A percentile compares a stretch with the other conserved stretches of the same genome.
Evolutionary conservation across 192 early-diverging fungal species (phyloP).

Genomic region (Podila clonocystis): DNA sequence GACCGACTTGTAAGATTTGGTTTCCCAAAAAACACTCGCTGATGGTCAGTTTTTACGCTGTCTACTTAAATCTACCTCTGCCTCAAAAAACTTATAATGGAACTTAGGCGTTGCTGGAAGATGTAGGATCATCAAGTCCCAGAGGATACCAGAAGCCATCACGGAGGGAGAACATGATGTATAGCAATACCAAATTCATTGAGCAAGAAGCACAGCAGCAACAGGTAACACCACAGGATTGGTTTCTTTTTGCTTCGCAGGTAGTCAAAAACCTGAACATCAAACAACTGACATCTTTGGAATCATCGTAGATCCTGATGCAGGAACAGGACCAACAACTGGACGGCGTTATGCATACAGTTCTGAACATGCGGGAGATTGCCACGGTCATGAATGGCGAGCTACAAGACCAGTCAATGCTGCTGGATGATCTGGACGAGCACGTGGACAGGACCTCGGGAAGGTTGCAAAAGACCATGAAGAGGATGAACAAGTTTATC

Average conservation of each 20-base stretch:
- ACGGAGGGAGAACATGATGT: conserved; percentile 45
- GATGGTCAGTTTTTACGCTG: no score
- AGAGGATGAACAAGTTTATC: conserved; percentile 60
- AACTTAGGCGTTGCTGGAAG: conserved; percentile 24
- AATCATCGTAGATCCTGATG: conserved; percentile 55
- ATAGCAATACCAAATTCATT: conserved; percentile 48
- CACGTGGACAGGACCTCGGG: conserved; percentile 60
- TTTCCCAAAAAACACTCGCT: no score
- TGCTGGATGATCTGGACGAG: conserved; percentile 65
- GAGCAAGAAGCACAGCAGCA: conserved; percentile 49
- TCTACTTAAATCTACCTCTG: no score
- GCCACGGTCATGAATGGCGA: conserved; percentile 65
- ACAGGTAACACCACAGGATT: conserved; percentile 9
- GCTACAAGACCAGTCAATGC: conserved; percentile 64
- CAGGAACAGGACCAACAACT: conserved; percentile 68
- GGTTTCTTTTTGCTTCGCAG: neutral
- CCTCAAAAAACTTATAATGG: no score
- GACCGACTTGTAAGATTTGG: conserved; percentile 14
- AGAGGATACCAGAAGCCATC: conserved; percentile 44
- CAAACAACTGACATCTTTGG: neutral
- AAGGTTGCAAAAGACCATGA: conserved; percentile 59
- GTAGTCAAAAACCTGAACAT: neutral
- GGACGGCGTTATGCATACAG: conserved; percentile 63
- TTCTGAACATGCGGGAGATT: conserved; percentile 67
- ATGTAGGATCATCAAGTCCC: conserved; percentile 32